These are phyloP conservation scores for Apiospora saccharicola DNA, from an alignment of 2,329 filamentous ascomycete species.

Conservation along the genomic window DNA sequence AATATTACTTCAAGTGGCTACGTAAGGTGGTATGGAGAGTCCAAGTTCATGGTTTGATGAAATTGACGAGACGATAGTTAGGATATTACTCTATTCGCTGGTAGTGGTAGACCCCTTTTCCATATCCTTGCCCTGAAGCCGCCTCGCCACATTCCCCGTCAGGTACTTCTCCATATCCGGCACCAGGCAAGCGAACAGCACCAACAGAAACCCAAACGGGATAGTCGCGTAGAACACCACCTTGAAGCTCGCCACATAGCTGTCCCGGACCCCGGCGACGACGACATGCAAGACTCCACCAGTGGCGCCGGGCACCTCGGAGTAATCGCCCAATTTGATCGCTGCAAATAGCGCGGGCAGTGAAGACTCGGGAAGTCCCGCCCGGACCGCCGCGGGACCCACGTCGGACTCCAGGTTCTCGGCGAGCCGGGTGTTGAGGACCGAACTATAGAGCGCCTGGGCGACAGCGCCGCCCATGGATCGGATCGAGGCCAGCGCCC, in stretches of 20 bases:
- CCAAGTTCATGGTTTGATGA: background rate
- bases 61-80: background rate
- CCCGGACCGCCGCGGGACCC: constrained; percentile 41
- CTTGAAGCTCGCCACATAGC: constrained; percentile 53
- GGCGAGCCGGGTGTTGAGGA: constrained; percentile 46
- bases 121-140: constrained; percentile 43
- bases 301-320: constrained; percentile 32
- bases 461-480: constrained; percentile 49
- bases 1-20: background rate
- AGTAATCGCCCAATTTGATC: background rate
- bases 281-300: constrained; percentile 46
- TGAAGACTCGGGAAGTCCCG: constrained; percentile 45
- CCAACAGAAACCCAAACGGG: constrained; percentile 44
- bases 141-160: constrained; percentile 52
- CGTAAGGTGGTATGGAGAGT: background rate
- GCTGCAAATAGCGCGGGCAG: constrained; percentile 38
- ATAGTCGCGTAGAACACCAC: constrained; percentile 50
- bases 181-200: constrained; percentile 47
- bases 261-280: constrained; percentile 42
- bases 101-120: background rate
- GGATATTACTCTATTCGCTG: background rate
- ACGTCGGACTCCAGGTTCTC: constrained; percentile 46
- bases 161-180: constrained; percentile 53
- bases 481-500: constrained; percentile 54
- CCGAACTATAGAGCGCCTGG: constrained; percentile 46